phyloP scores from a whole-genome alignment of 2,329 filamentous ascomycete species.

The Hypomyces rosellus region DNA sequence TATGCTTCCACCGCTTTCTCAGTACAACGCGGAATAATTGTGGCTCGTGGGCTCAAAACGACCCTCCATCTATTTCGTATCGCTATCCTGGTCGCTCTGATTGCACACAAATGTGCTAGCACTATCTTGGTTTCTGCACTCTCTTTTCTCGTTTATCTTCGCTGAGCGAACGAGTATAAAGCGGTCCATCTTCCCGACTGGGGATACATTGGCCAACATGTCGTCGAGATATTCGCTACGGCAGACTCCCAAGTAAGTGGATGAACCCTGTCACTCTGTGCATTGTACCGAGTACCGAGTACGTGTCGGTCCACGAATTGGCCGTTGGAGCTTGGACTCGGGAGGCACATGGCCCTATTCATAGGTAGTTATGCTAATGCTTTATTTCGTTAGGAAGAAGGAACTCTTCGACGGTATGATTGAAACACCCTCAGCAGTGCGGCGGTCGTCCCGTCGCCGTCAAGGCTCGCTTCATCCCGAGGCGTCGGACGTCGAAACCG shows the following conservation, averaged over 20 bases:
- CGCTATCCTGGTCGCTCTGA: too few relatives aligned
- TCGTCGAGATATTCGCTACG: conserved; percentile 24
- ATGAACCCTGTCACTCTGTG: background rate
- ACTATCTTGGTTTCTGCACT: background rate
- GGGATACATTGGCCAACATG: conserved; percentile 13
- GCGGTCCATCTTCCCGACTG: background rate
- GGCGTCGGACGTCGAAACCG: conserved; percentile 41
- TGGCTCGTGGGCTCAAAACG: too few relatives aligned
- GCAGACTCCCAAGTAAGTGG: conserved; percentile 23
- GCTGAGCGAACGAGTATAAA: background rate
- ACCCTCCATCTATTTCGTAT: too few relatives aligned
- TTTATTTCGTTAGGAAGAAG: conserved; percentile 43
- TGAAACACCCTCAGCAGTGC: conserved; percentile 41
- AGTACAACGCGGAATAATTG: too few relatives aligned
- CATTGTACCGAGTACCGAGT: background rate
- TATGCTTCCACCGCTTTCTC: background rate
- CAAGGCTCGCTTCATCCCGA: conserved; percentile 43
- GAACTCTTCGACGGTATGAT: conserved; percentile 57
- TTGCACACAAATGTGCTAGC: background rate
- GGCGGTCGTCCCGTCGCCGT: conserved; percentile 37
- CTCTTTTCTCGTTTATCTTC: background rate
- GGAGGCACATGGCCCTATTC: too few relatives aligned
- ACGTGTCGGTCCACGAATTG: background rate
- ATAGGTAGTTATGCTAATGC: background rate
- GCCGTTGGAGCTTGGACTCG: background rate